These are phyloP conservation scores for Colletotrichum melonis DNA, from an alignment of 2,329 filamentous ascomycete genomes.

Conservation along the genomic window DNA sequence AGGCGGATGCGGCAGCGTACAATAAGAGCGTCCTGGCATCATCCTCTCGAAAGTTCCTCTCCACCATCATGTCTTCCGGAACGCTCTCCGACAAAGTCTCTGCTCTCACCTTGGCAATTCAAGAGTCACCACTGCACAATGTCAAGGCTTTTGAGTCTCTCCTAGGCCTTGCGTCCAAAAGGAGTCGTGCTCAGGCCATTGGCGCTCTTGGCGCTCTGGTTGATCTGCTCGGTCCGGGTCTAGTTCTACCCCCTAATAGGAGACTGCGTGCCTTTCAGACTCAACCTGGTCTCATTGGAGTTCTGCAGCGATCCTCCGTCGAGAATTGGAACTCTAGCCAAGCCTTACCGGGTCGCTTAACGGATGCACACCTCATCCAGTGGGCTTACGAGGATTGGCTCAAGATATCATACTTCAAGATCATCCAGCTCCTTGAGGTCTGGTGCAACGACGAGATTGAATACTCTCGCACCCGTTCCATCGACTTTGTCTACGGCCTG, in stretches of 20 bases:
- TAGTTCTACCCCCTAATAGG: constrained; percentile 83
- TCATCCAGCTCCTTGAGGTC: constrained; percentile 88
- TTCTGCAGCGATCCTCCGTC: constrained; percentile 71
- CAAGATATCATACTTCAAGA: constrained; percentile 92
- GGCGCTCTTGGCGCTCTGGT: constrained; percentile 93
- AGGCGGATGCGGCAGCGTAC: constrained; percentile 83
- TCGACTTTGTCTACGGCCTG: constrained; percentile 92
- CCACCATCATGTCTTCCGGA: constrained; percentile 95
- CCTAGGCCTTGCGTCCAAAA: constrained; percentile 86
- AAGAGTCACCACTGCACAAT: constrained; percentile 96
- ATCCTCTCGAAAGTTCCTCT: constrained; percentile 94
- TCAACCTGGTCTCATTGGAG: constrained; percentile 80
- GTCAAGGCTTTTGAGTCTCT: constrained; percentile 89
- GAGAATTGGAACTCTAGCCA: constrained; percentile 76
- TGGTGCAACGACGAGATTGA: constrained; percentile 98
- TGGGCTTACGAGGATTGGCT: constrained; percentile 98
- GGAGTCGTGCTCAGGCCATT: constrained; percentile 91
- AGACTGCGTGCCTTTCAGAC: constrained; percentile 83
- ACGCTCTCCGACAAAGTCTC: constrained; percentile 98
- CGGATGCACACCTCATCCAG: constrained; percentile 81
- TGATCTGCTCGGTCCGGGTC: constrained; percentile 91
- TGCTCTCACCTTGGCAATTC: constrained; percentile 90
- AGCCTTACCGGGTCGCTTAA: constrained; percentile 77
- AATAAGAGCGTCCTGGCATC: constrained; percentile 79
- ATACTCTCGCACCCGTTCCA: constrained; percentile 86